Conservation (phyloP, 108 stramenopile genomes). For the Hondaea fermentalgiana region DNA sequence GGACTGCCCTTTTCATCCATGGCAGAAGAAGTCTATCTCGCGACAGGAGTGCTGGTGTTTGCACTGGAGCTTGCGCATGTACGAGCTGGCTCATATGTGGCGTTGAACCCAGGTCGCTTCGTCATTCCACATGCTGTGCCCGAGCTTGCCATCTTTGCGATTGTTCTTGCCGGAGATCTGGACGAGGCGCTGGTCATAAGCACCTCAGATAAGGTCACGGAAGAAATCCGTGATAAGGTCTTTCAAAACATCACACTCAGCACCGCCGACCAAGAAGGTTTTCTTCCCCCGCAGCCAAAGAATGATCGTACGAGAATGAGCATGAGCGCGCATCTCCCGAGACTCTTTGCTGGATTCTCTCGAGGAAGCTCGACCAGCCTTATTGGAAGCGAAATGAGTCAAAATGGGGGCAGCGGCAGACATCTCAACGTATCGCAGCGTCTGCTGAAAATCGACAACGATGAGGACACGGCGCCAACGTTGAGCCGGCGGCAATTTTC, state of each 20-base stretch:
- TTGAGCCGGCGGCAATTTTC: too few relatives aligned
- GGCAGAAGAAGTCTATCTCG: not conserved
- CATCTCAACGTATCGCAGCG: too few relatives aligned
- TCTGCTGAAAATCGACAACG: too few relatives aligned
- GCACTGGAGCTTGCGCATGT: not conserved
- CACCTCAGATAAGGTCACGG: not conserved
- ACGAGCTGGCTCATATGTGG: not conserved
- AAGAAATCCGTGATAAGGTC: not conserved
- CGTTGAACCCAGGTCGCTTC: not conserved
- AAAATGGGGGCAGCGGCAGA: too few relatives aligned
- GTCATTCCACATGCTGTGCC: not conserved
- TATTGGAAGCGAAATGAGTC: too few relatives aligned
- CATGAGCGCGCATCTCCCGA: too few relatives aligned
- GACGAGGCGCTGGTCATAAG: not conserved
- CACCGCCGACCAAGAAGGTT: too few relatives aligned
- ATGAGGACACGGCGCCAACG: too few relatives aligned
- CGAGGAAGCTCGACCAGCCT: too few relatives aligned
- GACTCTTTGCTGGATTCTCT: too few relatives aligned
- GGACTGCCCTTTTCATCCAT: not conserved
- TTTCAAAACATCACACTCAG: not conserved
- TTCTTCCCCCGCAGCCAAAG: too few relatives aligned
- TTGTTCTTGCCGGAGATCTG: conserved; percentile 4
- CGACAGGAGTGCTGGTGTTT: conserved; percentile 2
- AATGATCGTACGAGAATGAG: too few relatives aligned
- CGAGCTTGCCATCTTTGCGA: not conserved